Evolutionary conservation across 768 basidiomycete genomes (phyloP), one percentile per base, ranked within the genome.

Genomic region (Chalciporus piperatus): DNA sequence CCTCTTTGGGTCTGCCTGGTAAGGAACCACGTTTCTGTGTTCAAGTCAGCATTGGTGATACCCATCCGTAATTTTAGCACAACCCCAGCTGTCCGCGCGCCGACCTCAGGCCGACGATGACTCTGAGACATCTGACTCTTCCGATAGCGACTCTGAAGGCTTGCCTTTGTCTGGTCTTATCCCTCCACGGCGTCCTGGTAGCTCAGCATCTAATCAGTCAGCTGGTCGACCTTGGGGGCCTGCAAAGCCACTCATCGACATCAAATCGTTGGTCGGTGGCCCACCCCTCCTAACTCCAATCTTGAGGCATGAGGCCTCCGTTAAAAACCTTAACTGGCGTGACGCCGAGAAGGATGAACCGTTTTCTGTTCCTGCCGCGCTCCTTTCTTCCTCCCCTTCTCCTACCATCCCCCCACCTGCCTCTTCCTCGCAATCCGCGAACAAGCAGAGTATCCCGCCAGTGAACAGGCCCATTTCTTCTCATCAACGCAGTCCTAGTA

Each of bases 111-210:
- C 60, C 17, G 52, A 56, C 11, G 45, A 60, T 5, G 59, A 68
- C 38, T 57, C 59, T 2, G 62, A 71, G 16, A 66, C 61, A 1
- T 60, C 65, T 4, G 64, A 67, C 13, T 64, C 68, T 17, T 64
- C 66, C 11, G 64, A 75, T 51, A 74, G 74, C 30, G 79, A 76
- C 22, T 82, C 80, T 47, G 74, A 75, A n/a, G 74, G 84, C 57
- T 78, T 82, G 2, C 89, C 88, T 12, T 74, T 92, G 32, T 83
- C 85, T 1, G 74, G 71, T 1, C 72, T 89, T 32, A 70, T 87
- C 7, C 73, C 74, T 0, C 87, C 88, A 11, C 77, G 74, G 43
- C 76, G 89, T 32, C 87, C 88, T 14, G 86, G 84, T 16, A 87
- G 84, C 56, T 75, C 84, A 2, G 63, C 71, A 11, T 77, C 77